phyloP scores from a whole-genome alignment of 345 rosid species.

The Melastoma malabathricum region DNA sequence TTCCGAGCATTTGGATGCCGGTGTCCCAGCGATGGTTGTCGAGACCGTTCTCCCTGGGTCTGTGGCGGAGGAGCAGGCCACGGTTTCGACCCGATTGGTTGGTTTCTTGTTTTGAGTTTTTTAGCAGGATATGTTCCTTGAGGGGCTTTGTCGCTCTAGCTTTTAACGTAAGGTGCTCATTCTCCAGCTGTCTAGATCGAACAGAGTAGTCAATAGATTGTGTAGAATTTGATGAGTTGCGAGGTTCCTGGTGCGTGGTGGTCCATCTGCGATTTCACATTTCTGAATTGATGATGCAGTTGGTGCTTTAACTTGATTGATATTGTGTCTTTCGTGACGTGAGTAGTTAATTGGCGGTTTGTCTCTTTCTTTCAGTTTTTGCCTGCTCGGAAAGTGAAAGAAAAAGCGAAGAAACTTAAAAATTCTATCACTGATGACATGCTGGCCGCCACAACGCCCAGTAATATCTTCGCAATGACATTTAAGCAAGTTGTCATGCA shows the following conservation, averaged over 20 bases:
- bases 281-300: background rate
- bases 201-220: no score
- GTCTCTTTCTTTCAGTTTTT: slow-evolving; percentile 42
- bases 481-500: slow-evolving; percentile 76
- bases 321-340: background rate
- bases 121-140: background rate
- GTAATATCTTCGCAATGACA: slow-evolving; percentile 76
- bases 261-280: no score
- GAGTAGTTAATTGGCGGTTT: background rate
- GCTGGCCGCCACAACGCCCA: slow-evolving; percentile 24
- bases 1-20: slow-evolving; percentile 44
- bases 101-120: slow-evolving; percentile 5
- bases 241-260: no score
- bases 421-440: slow-evolving; percentile 32
- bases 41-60: slow-evolving; percentile 68
- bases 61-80: slow-evolving; percentile 34
- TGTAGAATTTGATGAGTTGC: no score
- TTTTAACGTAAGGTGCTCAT: background rate
- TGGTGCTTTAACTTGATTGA: background rate
- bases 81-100: slow-evolving; percentile 71
- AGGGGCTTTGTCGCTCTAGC: background rate
- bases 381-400: slow-evolving; percentile 65
- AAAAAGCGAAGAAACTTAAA: slow-evolving; percentile 45
- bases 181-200: no score
- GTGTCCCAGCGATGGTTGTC: slow-evolving; percentile 57